A percentile compares a stretch with the other conserved stretches of the same genome.
These are phyloP conservation scores for Plantago major DNA, from an alignment of 257 asterid species.

Conservation along the genomic window DNA sequence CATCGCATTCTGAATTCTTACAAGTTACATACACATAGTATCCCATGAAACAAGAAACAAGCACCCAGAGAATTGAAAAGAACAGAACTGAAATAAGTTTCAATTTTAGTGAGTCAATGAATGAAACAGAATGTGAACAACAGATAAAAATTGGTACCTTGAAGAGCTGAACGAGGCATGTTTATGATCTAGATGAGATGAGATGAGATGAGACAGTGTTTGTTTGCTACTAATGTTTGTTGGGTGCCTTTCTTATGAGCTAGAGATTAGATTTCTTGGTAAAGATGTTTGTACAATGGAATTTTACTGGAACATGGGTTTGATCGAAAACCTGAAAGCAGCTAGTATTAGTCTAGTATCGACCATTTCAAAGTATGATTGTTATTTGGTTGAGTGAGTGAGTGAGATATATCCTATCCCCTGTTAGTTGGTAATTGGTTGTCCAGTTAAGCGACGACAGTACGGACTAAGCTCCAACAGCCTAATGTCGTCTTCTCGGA, in stretches of 20 bases:
- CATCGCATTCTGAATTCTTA: too few relatives aligned
- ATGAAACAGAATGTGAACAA: background rate
- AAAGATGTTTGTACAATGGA: too few relatives aligned
- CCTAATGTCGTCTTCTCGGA: conserved; percentile 14
- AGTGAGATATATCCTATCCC: conserved; percentile 16
- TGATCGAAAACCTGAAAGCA: conserved; percentile 30
- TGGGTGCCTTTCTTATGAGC: conserved; percentile 1
- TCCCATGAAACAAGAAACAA: too few relatives aligned
- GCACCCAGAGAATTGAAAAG: too few relatives aligned
- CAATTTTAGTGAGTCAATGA: too few relatives aligned
- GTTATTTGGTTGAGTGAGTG: conserved; percentile 10
- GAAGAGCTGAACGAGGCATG: conserved; percentile 30
- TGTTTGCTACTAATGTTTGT: too few relatives aligned
- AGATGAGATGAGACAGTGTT: too few relatives aligned
- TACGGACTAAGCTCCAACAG: conserved; percentile 1
- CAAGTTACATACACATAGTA: too few relatives aligned
- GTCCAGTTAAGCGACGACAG: conserved; percentile 20
- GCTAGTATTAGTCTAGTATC: too few relatives aligned
- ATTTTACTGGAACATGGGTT: conserved; percentile 20
- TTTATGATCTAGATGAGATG: conserved; percentile 17
- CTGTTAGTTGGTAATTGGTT: too few relatives aligned
- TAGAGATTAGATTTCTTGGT: background rate
- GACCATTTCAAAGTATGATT: conserved; percentile 19
- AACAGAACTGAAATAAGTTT: too few relatives aligned
- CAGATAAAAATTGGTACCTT: conserved; percentile 25